Conservation (phyloP, 257 asterid species). For the Solanum pimpinellifolium region DNA sequence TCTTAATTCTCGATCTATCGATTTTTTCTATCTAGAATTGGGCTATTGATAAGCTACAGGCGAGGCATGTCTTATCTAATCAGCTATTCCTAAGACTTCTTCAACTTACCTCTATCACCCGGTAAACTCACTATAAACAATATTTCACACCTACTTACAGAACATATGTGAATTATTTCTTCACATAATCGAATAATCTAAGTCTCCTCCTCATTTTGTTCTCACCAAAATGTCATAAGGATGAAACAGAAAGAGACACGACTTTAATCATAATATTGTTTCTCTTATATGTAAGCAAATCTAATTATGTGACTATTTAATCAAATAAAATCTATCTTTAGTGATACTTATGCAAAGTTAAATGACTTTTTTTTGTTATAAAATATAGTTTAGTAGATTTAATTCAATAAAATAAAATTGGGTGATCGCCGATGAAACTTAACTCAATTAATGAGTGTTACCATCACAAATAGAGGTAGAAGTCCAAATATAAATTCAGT, state of each 20-base stretch:
- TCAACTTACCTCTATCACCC: too few species aligned
- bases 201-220: background rate
- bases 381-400: background rate
- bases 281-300: background rate
- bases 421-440: accelerated
- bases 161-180: too few species aligned
- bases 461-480: background rate
- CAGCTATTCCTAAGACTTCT: too few species aligned
- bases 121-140: too few species aligned
- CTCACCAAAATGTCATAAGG: background rate
- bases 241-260: background rate
- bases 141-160: too few species aligned
- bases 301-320: background rate
- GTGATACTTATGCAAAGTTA: background rate
- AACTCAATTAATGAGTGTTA: background rate
- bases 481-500: background rate
- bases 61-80: too few species aligned
- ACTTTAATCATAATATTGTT: background rate
- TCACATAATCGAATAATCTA: background rate
- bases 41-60: too few species aligned
- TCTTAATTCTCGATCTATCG: too few species aligned
- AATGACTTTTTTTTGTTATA: background rate
- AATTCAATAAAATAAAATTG: background rate
- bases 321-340: background rate
- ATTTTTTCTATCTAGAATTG: too few species aligned